Conservation (phyloP, 2,329 filamentous ascomycete genomes). For the Tolypocladium nubicola region DNA sequence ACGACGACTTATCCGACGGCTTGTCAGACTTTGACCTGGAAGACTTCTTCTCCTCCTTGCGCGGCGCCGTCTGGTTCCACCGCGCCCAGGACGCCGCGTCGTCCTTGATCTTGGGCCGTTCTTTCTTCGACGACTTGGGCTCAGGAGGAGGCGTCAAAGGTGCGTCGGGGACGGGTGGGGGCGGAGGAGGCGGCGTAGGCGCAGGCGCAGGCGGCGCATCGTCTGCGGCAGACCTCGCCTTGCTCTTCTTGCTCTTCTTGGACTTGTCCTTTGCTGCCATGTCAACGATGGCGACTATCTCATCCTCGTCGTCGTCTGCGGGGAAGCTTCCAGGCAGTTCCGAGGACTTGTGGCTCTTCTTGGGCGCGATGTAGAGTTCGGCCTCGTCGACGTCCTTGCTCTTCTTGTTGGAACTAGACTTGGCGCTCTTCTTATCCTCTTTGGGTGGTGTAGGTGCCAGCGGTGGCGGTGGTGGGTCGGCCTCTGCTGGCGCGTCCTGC, state of each 20-base stretch:
- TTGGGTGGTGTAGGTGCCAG: conserved; percentile 23
- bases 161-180: conserved; percentile 33
- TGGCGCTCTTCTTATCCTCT: conserved; percentile 13
- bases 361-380: conserved; percentile 19
- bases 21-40: conserved; percentile 60
- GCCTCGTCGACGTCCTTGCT: conserved; percentile 23
- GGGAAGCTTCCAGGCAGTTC: conserved; percentile 46
- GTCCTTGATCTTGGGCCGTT: conserved; percentile 66
- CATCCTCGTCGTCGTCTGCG: conserved; percentile 37
- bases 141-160: conserved; percentile 43
- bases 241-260: conserved; percentile 25
- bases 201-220: conserved; percentile 17
- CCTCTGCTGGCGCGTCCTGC: conserved; percentile 25
- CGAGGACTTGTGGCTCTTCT: conserved; percentile 15
- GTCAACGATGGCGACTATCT: conserved; percentile 40
- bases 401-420: conserved; percentile 30
- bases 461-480: conserved; percentile 23
- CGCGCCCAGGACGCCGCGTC: conserved; percentile 64
- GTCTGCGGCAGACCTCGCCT: conserved; percentile 6
- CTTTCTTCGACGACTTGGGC: conserved; percentile 55
- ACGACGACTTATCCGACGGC: conserved; percentile 43
- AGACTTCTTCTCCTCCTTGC: conserved; percentile 32
- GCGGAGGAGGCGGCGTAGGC: conserved; percentile 12
- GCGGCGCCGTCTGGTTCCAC: conserved; percentile 51
- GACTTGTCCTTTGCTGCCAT: conserved; percentile 31